Conservation (phyloP, 148 eudicot genomes). For the Amaranthus hypochondriacus region DNA sequence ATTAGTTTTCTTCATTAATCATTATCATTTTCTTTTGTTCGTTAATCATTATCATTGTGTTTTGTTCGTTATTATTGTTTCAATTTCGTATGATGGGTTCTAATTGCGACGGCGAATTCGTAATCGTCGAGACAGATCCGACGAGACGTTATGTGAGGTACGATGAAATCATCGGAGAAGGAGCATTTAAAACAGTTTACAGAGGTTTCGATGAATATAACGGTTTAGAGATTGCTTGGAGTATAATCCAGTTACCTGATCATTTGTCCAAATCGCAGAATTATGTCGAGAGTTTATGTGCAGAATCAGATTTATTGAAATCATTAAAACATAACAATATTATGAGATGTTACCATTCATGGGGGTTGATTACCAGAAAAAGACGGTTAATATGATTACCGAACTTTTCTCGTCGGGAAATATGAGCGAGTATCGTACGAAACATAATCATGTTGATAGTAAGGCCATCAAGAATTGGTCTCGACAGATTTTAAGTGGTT, state of each 20-base stretch:
- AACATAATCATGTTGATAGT: slow-evolving; percentile 23
- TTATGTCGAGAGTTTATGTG: slow-evolving; percentile 9
- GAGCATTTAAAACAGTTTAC: slow-evolving; percentile 24
- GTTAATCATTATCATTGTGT: no score
- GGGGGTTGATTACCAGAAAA: slow-evolving; percentile 23
- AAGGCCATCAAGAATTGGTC: slow-evolving; percentile 37
- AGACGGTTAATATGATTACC: slow-evolving; percentile 28
- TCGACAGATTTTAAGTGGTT: slow-evolving; percentile 29
- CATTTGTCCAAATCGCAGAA: slow-evolving; percentile 11
- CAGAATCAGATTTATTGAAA: slow-evolving; percentile 26
- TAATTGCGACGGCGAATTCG: neutral
- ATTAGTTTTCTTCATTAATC: no score
- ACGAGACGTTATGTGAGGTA: slow-evolving; percentile 4
- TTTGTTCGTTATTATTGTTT: no score
- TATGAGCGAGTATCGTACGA: slow-evolving; percentile 14
- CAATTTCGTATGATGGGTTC: no score
- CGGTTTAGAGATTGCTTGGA: slow-evolving; percentile 44
- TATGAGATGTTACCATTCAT: slow-evolving; percentile 22
- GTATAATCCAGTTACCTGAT: slow-evolving; percentile 20
- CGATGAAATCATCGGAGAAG: slow-evolving; percentile 14
- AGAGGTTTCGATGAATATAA: slow-evolving; percentile 34
- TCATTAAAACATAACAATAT: slow-evolving; percentile 30
- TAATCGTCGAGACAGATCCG: slow-evolving; percentile 16
- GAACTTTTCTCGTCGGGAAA: slow-evolving; percentile 24
- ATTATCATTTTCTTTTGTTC: no score